phyloP scores from a whole-genome alignment of 1,284 basidiomycete genomes.

The Marasmius fiardii region DNA sequence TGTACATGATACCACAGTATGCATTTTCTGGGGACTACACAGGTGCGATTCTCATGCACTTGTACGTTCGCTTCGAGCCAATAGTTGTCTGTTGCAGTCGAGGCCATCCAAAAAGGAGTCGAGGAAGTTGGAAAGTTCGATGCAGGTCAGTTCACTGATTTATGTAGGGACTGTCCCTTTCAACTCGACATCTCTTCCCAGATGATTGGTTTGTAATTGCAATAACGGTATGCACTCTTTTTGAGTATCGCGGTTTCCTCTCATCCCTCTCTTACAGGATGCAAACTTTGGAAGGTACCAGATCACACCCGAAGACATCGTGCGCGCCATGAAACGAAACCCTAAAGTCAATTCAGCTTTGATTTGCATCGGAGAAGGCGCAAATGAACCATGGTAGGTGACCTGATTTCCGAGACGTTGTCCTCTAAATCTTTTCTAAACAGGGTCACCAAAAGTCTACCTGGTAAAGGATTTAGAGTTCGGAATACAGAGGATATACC shows the following conservation, averaged over 20 bases:
- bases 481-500: constrained; percentile 50
- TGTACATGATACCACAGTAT: constrained; percentile 64
- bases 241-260: not conserved
- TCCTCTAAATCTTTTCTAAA: not conserved
- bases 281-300: constrained; percentile 63
- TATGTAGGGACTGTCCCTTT: not conserved
- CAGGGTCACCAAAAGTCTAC: constrained; percentile 57
- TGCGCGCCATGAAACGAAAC: constrained; percentile 53
- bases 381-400: constrained; percentile 55
- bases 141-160: constrained; percentile 36
- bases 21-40: constrained; percentile 66
- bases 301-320: constrained; percentile 58
- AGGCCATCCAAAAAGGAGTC: constrained; percentile 61
- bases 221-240: constrained; percentile 39
- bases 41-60: constrained; percentile 30
- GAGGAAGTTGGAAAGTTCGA: constrained; percentile 58
- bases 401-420: not conserved
- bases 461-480: constrained; percentile 45
- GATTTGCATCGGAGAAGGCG: constrained; percentile 68
- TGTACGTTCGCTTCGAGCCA: not conserved
- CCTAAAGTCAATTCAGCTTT: constrained; percentile 64
- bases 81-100: constrained; percentile 35
- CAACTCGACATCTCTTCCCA: constrained; percentile 17
- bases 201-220: constrained; percentile 71
- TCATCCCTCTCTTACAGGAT: constrained; percentile 30